These are phyloP conservation scores for Hydnomerulius pinastri DNA, from an alignment of 768 basidiomycete species.

Conservation along the genomic window DNA sequence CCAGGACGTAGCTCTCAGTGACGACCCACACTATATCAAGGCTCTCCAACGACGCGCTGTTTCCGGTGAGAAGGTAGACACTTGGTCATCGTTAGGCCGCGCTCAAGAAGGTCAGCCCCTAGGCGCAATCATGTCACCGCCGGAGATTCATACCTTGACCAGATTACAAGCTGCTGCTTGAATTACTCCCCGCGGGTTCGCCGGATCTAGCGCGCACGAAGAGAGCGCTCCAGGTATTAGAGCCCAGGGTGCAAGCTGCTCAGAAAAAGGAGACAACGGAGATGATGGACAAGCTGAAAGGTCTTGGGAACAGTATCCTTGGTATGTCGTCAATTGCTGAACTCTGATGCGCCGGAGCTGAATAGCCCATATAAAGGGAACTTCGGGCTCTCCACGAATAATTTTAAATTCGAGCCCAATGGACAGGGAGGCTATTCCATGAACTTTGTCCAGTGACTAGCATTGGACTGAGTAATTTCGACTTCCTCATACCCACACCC, in stretches of 20 bases:
- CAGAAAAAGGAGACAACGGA: slow-evolving; percentile 88
- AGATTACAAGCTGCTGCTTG: slow-evolving; percentile 82
- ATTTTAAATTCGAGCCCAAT: slow-evolving; percentile 95
- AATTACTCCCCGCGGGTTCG: slow-evolving; percentile 59
- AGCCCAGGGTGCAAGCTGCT: slow-evolving; percentile 69
- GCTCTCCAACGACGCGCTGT: slow-evolving; percentile 86
- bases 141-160: slow-evolving; percentile 6
- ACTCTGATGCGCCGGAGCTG: not conserved
- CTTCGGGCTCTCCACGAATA: slow-evolving; percentile 93
- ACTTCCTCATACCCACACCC: not conserved
- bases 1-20: slow-evolving; percentile 64
- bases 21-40: slow-evolving; percentile 85
- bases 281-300: slow-evolving; percentile 92
- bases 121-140: not conserved
- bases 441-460: slow-evolving; percentile 65
- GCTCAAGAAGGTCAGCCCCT: slow-evolving; percentile 75
- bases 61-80: slow-evolving; percentile 76
- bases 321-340: slow-evolving; percentile 46
- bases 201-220: slow-evolving; percentile 50
- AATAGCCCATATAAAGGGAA: slow-evolving; percentile 53
- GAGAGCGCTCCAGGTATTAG: slow-evolving; percentile 53
- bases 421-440: slow-evolving; percentile 95
- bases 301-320: slow-evolving; percentile 85
- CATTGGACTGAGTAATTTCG: not conserved
- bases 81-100: slow-evolving; percentile 81